Conservation (phyloP, 192 early-diverging fungal genomes). For the Mortierella claussenii region DNA sequence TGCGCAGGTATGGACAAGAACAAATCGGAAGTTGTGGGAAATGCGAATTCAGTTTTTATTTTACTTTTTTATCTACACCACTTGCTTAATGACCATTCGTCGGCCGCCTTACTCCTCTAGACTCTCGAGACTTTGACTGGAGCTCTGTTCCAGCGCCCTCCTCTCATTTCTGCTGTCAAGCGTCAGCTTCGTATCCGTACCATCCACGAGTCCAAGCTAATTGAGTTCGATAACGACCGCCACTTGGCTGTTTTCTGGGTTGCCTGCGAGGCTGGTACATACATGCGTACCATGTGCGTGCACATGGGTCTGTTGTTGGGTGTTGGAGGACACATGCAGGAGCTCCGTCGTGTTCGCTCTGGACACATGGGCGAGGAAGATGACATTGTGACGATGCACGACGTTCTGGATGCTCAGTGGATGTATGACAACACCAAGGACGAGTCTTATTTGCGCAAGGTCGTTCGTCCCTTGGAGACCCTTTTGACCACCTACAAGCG, state of each 20-base stretch:
- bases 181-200: slow-evolving; percentile 99
- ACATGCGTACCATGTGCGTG: slow-evolving; percentile 99
- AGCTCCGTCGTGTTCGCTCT: slow-evolving; percentile 95
- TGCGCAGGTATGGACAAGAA: slow-evolving; percentile 59
- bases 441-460: slow-evolving; percentile 95
- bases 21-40: neutral
- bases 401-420: slow-evolving; percentile 99
- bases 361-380: slow-evolving; percentile 94
- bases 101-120: slow-evolving; percentile 31
- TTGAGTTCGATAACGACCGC: slow-evolving; percentile 97
- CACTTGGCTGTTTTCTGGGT: slow-evolving; percentile 98
- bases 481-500: slow-evolving; percentile 96
- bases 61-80: neutral
- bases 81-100: neutral
- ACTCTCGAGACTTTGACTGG: slow-evolving; percentile 97
- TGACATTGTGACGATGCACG: slow-evolving; percentile 98
- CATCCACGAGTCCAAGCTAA: slow-evolving; percentile 94
- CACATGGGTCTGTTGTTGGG: slow-evolving; percentile 96
- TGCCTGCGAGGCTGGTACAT: slow-evolving; percentile 98
- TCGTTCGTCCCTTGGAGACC: slow-evolving; percentile 93
- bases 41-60: too few relatives aligned
- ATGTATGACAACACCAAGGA: slow-evolving; percentile 97
- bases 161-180: slow-evolving; percentile 99
- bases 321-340: slow-evolving; percentile 99
- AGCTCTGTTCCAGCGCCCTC: slow-evolving; percentile 98